These are phyloP conservation scores for Xylariaceae sp. DNA, from an alignment of 2,329 filamentous ascomycete genomes.

Conservation along the genomic window DNA sequence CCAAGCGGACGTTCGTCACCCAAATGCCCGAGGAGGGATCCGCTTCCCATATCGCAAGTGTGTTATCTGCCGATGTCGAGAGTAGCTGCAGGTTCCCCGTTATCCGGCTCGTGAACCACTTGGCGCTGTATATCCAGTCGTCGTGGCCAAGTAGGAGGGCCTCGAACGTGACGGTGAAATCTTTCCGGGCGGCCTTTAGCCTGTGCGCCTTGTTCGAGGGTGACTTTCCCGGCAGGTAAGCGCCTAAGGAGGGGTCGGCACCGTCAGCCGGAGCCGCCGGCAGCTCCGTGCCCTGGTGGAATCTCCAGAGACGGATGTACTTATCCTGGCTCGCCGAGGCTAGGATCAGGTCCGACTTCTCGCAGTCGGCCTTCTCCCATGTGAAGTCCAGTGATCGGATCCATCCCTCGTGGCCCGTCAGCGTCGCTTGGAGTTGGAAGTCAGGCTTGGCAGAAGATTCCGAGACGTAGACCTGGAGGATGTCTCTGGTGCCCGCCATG, in stretches of 20 bases:
- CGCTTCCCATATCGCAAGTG: slow-evolving; percentile 85
- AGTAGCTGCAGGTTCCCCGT: slow-evolving; percentile 63
- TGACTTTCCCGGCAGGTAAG: slow-evolving; percentile 61
- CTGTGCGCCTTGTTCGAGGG: slow-evolving; percentile 86
- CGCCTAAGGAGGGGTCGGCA: slow-evolving; percentile 51
- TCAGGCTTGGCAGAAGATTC: slow-evolving; percentile 36
- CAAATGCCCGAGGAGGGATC: slow-evolving; percentile 83
- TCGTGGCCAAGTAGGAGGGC: slow-evolving; percentile 91
- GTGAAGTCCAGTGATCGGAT: slow-evolving; percentile 79
- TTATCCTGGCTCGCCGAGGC: slow-evolving; percentile 97
- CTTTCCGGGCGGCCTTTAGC: slow-evolving; percentile 55
- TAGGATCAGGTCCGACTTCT: slow-evolving; percentile 64
- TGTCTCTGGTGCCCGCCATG: slow-evolving; percentile 75
- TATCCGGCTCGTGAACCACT: slow-evolving; percentile 57
- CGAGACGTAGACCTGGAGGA: slow-evolving; percentile 73
- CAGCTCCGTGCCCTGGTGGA: slow-evolving; percentile 65
- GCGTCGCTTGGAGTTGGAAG: slow-evolving; percentile 69
- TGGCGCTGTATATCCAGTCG: slow-evolving; percentile 93
- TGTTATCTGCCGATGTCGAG: slow-evolving; percentile 92
- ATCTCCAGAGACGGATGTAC: slow-evolving; percentile 88
- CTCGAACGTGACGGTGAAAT: slow-evolving; percentile 85
- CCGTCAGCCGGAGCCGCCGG: slow-evolving; percentile 50
- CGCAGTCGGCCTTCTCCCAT: slow-evolving; percentile 46
- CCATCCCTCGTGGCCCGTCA: slow-evolving; percentile 93
- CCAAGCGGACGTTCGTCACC: slow-evolving; percentile 78